These are phyloP conservation scores for Wickerhamiella allomyrinae DNA, from an alignment of 805 yeast species.

Conservation along the genomic window DNA sequence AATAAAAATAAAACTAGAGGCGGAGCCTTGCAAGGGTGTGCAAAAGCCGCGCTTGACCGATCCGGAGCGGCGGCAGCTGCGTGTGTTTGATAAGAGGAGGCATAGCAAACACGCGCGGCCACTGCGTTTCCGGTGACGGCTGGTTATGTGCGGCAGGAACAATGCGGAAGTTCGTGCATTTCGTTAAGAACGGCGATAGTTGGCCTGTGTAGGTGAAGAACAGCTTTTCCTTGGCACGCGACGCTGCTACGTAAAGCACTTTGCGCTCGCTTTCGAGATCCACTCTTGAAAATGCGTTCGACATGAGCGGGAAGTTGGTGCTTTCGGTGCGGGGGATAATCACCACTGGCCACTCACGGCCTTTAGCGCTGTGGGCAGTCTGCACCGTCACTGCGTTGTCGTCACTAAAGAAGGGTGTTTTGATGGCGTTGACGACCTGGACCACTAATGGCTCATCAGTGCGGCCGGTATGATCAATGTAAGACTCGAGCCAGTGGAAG, in stretches of 20 bases:
- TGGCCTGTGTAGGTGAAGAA: neutral
- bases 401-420: neutral
- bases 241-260: constrained; percentile 19
- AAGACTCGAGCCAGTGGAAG: neutral
- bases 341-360: constrained; percentile 14
- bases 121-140: neutral
- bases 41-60: neutral
- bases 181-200: neutral
- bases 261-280: constrained; percentile 14
- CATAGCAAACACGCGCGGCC: neutral
- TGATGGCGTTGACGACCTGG: constrained; percentile 1
- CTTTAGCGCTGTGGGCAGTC: constrained; percentile 14
- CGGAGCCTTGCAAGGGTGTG: neutral
- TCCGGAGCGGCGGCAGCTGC: neutral
- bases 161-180: neutral
- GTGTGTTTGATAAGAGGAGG: neutral
- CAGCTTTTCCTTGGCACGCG: constrained; percentile 18
- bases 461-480: neutral
- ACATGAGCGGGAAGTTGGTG: neutral
- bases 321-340: constrained; percentile 6
- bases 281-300: neutral
- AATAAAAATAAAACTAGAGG: neutral
- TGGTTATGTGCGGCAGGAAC: neutral
- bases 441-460: constrained; percentile 2
- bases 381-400: constrained; percentile 2